phyloP scores from a whole-genome alignment of 495 filamentous ascomycete genomes.

The Ramalina peruviana region DNA sequence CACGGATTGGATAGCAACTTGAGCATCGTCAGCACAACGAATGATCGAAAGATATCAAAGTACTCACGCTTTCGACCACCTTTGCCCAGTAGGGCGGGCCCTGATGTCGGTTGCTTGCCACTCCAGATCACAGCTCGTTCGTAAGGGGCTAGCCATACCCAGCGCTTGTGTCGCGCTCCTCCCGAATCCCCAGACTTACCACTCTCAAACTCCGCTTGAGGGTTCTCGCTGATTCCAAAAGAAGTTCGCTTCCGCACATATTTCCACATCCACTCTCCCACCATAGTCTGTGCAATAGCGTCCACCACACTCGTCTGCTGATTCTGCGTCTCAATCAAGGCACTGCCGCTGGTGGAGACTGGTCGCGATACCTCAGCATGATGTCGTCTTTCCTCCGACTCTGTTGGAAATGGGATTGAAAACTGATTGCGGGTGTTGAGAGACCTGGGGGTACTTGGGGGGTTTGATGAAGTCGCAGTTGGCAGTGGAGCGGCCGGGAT shows the following conservation, averaged over 20 bases:
- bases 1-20: conserved; percentile 91
- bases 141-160: conserved; percentile 97
- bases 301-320: conserved; percentile 82
- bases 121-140: conserved; percentile 96
- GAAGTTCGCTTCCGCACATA: conserved; percentile 88
- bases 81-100: conserved; percentile 82
- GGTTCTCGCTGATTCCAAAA: conserved; percentile 66
- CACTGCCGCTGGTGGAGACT: conserved; percentile 11
- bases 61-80: conserved; percentile 85
- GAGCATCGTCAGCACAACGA: conserved; percentile 13
- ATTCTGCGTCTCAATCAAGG: conserved; percentile 35
- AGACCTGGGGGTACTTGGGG: conserved; percentile 53
- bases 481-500: conserved; percentile 29
- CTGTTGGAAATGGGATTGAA: conserved; percentile 5
- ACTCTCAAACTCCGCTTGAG: conserved; percentile 22
- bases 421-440: conserved; percentile 52
- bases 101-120: conserved; percentile 86
- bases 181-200: conserved; percentile 39
- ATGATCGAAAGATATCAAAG: neutral
- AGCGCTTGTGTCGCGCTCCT: conserved; percentile 76
- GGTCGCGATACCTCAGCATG: conserved; percentile 45
- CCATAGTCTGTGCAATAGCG: conserved; percentile 96
- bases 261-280: conserved; percentile 99
- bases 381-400: conserved; percentile 3
- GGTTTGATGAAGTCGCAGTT: conserved; percentile 49